These are phyloP conservation scores for Capronia epimyces DNA, from an alignment of 2,329 filamentous ascomycete species.

Conservation along the genomic window DNA sequence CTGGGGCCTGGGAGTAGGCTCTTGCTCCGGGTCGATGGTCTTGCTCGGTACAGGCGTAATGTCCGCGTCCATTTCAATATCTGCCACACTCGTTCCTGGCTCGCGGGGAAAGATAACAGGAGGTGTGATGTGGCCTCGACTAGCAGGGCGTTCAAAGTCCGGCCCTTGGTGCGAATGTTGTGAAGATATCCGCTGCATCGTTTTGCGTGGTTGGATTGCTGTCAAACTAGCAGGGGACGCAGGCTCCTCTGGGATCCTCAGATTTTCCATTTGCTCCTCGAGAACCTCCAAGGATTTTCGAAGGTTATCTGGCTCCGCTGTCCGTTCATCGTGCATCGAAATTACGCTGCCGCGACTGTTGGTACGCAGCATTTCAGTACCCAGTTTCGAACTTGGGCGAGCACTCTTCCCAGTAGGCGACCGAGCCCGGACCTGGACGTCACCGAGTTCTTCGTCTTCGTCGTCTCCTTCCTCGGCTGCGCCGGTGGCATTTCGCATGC, in stretches of 20 bases:
- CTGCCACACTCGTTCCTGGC: slow-evolving; percentile 39
- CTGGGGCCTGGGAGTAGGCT: slow-evolving; percentile 22
- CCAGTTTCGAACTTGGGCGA: slow-evolving; percentile 77
- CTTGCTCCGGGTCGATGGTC: slow-evolving; percentile 23
- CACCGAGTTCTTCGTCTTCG: slow-evolving; percentile 84
- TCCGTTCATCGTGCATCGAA: slow-evolving; percentile 41
- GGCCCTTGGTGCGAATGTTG: slow-evolving; percentile 31
- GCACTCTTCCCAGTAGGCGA: slow-evolving; percentile 49
- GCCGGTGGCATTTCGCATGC: slow-evolving; percentile 52
- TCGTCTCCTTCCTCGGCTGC: slow-evolving; percentile 86
- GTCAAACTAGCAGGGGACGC: slow-evolving; percentile 12
- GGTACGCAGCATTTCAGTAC: slow-evolving; percentile 96
- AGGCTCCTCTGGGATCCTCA: slow-evolving; percentile 29
- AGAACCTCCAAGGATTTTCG: slow-evolving; percentile 31
- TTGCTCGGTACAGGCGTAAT: slow-evolving; percentile 25
- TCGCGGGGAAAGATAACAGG: slow-evolving; percentile 46
- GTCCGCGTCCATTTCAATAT: slow-evolving; percentile 37
- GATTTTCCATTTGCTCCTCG: slow-evolving; percentile 31
- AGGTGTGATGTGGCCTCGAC: slow-evolving; percentile 43
- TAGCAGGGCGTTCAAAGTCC: slow-evolving; percentile 18
- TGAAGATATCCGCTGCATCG: slow-evolving; percentile 26
- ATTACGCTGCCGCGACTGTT: slow-evolving; percentile 82
- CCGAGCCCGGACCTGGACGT: slow-evolving; percentile 45
- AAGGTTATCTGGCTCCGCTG: slow-evolving; percentile 31
- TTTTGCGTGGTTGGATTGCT: slow-evolving; percentile 28